Conservation (phyloP, 2,329 filamentous ascomycete species). For the Scleromitrula shiraiana region DNA sequence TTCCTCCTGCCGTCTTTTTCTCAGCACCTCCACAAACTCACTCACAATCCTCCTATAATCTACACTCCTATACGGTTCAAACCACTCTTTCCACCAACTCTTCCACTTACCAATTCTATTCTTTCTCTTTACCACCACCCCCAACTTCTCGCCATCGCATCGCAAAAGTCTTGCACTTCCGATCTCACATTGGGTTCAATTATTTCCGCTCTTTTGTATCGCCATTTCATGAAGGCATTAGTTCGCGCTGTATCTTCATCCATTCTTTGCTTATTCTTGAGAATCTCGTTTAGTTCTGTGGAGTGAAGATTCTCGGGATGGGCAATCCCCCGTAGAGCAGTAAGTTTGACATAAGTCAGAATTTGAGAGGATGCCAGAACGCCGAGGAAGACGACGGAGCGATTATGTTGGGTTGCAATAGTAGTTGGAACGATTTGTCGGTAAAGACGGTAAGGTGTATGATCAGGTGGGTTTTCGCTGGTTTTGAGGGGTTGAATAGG, state of each 20-base stretch:
- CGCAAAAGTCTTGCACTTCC: conserved; percentile 11
- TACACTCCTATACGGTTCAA: conserved; percentile 7
- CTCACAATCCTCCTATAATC: conserved; percentile 11
- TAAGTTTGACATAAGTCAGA: conserved; percentile 10
- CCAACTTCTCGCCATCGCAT: conserved; percentile 6
- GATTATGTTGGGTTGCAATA: conserved; percentile 26
- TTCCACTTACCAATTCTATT: too few relatives aligned
- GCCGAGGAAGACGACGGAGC: conserved; percentile 30
- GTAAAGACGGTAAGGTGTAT: conserved; percentile 35
- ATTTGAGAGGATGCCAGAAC: conserved; percentile 5
- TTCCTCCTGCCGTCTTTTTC: not conserved
- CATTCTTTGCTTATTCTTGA: conserved; percentile 1
- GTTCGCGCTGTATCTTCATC: not conserved
- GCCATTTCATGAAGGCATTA: conserved; percentile 6
- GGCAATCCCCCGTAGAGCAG: conserved; percentile 7
- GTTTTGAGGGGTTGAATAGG: conserved; percentile 8
- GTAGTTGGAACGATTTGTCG: conserved; percentile 21
- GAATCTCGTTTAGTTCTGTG: not conserved
- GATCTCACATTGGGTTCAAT: conserved; percentile 7
- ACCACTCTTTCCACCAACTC: conserved; percentile 11
- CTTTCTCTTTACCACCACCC: conserved; percentile 4
- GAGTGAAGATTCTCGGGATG: conserved; percentile 11
- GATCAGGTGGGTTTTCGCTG: not conserved
- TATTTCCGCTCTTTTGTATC: not conserved
- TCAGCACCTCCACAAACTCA: conserved; percentile 6